These are phyloP conservation scores for Lolium rigidum DNA, from an alignment of 176 grass and related monocot genomes.

Conservation along the genomic window DNA sequence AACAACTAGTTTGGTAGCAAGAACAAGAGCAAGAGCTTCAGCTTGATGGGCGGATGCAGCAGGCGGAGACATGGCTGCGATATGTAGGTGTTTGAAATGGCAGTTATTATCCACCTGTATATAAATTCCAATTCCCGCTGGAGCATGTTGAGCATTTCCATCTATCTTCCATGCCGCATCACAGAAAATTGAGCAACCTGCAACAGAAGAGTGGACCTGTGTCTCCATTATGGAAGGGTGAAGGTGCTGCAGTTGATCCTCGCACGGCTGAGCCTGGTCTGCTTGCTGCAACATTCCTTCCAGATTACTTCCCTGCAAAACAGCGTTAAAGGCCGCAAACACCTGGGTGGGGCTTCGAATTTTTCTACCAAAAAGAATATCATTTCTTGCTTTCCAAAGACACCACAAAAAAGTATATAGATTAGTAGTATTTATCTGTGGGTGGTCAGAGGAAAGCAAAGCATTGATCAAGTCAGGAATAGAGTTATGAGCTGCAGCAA, in stretches of 20 bases:
- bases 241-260: too few species aligned
- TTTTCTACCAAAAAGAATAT: neutral
- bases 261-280: too few species aligned
- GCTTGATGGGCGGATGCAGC: neutral
- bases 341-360: neutral
- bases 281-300: too few species aligned
- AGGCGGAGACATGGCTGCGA: neutral
- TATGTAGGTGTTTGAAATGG: neutral
- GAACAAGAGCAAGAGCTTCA: too few species aligned
- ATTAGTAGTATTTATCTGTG: neutral
- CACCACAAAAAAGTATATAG: neutral
- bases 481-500: neutral
- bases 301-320: neutral
- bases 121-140: neutral
- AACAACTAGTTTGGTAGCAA: too few species aligned
- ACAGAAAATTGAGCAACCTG: neutral
- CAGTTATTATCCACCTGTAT: neutral
- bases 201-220: neutral
- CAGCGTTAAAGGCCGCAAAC: neutral
- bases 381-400: neutral
- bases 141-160: neutral
- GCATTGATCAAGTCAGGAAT: neutral
- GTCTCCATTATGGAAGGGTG: too few species aligned
- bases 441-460: neutral
- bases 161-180: neutral